phyloP scores from a whole-genome alignment of 768 basidiomycete genomes.

The Naganishia kalamii region DNA sequence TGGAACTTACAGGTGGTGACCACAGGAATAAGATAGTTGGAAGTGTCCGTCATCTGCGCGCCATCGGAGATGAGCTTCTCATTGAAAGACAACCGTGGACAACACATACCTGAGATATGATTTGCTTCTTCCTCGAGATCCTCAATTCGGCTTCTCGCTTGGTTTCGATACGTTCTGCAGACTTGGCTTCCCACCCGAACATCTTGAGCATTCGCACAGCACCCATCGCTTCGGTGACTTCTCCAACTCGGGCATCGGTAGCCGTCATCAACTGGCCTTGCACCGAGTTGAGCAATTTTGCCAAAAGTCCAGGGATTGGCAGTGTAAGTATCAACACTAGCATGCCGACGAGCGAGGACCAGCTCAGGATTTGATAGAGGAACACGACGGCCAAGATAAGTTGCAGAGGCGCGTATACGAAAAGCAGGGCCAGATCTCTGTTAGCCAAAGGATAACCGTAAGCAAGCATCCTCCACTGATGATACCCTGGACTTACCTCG shows the following conservation, averaged over 20 bases:
- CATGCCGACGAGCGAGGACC: constrained; percentile 59
- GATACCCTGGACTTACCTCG: constrained; percentile 9
- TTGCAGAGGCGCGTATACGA: constrained; percentile 50
- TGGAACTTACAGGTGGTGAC: constrained; percentile 60
- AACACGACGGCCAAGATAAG: constrained; percentile 49
- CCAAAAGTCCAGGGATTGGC: constrained; percentile 57
- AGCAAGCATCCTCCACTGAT: too few species aligned
- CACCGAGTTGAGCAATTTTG: constrained; percentile 51
- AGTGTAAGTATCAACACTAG: constrained; percentile 53
- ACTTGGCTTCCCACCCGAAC: constrained; percentile 55
- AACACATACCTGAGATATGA: constrained; percentile 49
- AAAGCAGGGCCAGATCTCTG: constrained; percentile 44
- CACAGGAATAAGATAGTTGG: constrained; percentile 59
- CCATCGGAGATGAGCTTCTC: constrained; percentile 50
- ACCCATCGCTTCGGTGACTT: constrained; percentile 53
- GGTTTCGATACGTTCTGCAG: constrained; percentile 53
- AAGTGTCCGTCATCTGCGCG: constrained; percentile 23
- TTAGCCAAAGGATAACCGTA: not conserved
- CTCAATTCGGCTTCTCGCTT: constrained; percentile 60
- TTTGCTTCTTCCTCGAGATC: constrained; percentile 54
- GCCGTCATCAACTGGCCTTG: constrained; percentile 56
- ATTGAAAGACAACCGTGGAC: not conserved
- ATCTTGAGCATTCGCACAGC: constrained; percentile 60
- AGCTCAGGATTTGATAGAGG: constrained; percentile 52
- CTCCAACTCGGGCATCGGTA: constrained; percentile 59